These are phyloP conservation scores for Rhodotorula sp. DNA, from an alignment of 1,284 basidiomycete species.

Conservation along the genomic window DNA sequence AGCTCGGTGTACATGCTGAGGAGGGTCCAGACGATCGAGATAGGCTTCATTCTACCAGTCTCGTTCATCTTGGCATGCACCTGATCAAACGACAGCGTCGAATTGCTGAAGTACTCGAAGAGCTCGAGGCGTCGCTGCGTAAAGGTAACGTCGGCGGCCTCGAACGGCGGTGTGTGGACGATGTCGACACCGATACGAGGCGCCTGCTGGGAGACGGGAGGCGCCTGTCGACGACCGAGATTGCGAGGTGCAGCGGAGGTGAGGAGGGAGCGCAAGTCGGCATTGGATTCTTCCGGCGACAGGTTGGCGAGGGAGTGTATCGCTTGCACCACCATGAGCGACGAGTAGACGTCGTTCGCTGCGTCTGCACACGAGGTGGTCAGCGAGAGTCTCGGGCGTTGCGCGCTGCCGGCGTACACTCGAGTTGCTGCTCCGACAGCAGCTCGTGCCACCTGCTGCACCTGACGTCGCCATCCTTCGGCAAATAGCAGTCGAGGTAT, in stretches of 20 bases:
- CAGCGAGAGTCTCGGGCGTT: background rate
- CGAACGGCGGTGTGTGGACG: too few species aligned
- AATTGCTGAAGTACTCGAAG: background rate
- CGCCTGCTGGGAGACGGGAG: too few species aligned
- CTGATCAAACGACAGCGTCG: constrained; percentile 3
- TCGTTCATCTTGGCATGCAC: constrained; percentile 8
- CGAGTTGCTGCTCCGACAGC: constrained; percentile 45
- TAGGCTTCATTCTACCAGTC: constrained; percentile 16
- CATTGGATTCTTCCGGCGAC: background rate
- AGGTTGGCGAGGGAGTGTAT: constrained; percentile 3
- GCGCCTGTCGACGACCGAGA: too few species aligned
- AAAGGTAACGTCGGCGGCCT: background rate
- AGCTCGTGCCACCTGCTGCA: constrained; percentile 47
- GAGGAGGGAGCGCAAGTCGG: too few species aligned
- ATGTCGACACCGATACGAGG: too few species aligned
- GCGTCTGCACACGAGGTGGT: constrained; percentile 45
- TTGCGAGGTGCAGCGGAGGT: too few species aligned
- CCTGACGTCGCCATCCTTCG: constrained; percentile 48
- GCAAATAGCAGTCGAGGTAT: constrained; percentile 47
- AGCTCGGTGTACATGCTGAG: background rate
- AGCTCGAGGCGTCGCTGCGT: background rate
- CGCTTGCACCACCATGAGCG: constrained; percentile 45
- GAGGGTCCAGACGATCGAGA: constrained; percentile 26
- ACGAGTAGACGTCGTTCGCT: constrained; percentile 52
- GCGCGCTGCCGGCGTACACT: constrained; percentile 47